Conservation (phyloP, 2,329 filamentous ascomycete genomes). For the Cladosporium colombiae region DNA sequence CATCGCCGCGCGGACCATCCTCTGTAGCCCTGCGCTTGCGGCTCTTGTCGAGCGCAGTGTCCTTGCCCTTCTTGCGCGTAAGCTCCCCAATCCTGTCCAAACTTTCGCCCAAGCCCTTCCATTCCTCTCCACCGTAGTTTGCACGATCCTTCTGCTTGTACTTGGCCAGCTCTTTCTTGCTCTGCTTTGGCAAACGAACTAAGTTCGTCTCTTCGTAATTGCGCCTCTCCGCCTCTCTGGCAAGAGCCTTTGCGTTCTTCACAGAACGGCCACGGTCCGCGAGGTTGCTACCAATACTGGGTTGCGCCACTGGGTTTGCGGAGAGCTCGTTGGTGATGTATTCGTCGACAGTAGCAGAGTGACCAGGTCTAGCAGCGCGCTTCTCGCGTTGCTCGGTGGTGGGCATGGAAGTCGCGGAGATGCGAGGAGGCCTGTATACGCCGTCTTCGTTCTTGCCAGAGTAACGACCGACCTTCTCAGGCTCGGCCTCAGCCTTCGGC, state of each 20-base stretch:
- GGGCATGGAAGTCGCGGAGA: slow-evolving; percentile 79
- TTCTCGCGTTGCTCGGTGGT: slow-evolving; percentile 54
- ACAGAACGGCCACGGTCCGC: slow-evolving; percentile 70
- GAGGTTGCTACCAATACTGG: slow-evolving; percentile 91
- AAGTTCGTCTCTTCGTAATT: slow-evolving; percentile 95
- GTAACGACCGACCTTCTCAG: slow-evolving; percentile 30
- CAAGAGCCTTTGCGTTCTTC: slow-evolving; percentile 75
- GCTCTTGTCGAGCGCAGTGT: slow-evolving; percentile 74
- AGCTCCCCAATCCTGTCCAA: slow-evolving; percentile 82
- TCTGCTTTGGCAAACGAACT: slow-evolving; percentile 77
- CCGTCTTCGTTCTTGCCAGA: slow-evolving; percentile 54
- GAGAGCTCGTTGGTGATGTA: slow-evolving; percentile 86
- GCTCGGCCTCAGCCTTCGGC: slow-evolving; percentile 30
- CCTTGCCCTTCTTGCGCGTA: slow-evolving; percentile 67
- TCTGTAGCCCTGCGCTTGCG: slow-evolving; percentile 76
- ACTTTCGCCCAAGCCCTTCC: slow-evolving; percentile 80
- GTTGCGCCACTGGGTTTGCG: slow-evolving; percentile 75
- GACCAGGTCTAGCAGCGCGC: slow-evolving; percentile 64
- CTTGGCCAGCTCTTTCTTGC: slow-evolving; percentile 79
- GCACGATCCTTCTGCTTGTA: slow-evolving; percentile 49
- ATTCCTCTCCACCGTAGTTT: slow-evolving; percentile 91
- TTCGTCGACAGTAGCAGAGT: slow-evolving; percentile 86
- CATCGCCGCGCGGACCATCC: slow-evolving; percentile 70
- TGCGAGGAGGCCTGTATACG: slow-evolving; percentile 84
- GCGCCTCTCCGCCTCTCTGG: slow-evolving; percentile 73